A percentile compares a stretch with the other conserved stretches of the same genome.
phyloP scores from a whole-genome alignment of 306 rosid species.

The Sesbania bispinosa region DNA sequence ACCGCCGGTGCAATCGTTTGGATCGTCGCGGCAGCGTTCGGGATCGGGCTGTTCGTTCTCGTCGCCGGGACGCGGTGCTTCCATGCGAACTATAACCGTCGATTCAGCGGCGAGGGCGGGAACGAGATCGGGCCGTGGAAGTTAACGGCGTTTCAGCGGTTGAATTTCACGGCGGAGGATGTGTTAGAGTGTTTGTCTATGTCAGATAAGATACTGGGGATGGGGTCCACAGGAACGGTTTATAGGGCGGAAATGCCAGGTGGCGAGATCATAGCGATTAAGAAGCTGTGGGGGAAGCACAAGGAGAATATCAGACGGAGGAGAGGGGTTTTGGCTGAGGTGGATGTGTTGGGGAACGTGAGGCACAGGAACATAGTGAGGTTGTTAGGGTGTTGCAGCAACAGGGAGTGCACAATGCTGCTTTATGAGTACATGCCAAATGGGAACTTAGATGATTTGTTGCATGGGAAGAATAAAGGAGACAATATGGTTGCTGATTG shows the following conservation, averaged over 20 bases:
- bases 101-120: conserved; percentile 18
- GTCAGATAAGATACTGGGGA: conserved; percentile 74
- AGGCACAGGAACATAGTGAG: conserved; percentile 96
- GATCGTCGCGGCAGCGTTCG: conserved; percentile 89
- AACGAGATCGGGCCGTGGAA: conserved; percentile 78
- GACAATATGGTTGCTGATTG: conserved; percentile 63
- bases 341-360: conserved; percentile 90
- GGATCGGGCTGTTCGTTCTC: conserved; percentile 74
- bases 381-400: conserved; percentile 90
- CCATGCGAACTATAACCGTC: conserved; percentile 58
- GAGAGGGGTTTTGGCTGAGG: conserved; percentile 91
- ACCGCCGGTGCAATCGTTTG: conserved; percentile 86
- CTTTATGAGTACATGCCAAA: conserved; percentile 95
- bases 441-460: conserved; percentile 73
- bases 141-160: conserved; percentile 79
- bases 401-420: conserved; percentile 80
- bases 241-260: conserved; percentile 89
- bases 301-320: conserved; percentile 65
- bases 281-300: conserved; percentile 80
- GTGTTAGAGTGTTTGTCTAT: conserved; percentile 70
- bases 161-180: conserved; percentile 88
- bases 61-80: conserved; percentile 87
- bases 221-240: conserved; percentile 91
- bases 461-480: conserved; percentile 70
- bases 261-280: conserved; percentile 90